These are phyloP conservation scores for Arabidopsis hybrid DNA, from an alignment of 441 rosid species.

Conservation along the genomic window DNA sequence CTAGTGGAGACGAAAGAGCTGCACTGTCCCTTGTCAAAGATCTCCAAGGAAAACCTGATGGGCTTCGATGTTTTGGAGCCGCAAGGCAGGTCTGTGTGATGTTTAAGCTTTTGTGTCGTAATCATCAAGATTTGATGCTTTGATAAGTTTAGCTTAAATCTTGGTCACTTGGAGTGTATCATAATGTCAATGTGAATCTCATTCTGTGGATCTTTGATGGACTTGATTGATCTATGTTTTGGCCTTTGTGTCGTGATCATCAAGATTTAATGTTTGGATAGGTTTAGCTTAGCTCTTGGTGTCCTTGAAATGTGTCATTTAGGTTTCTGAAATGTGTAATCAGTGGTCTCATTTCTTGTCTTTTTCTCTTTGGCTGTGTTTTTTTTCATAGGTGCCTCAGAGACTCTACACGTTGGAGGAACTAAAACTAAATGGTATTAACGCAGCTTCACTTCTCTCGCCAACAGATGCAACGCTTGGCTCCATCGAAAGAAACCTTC, in stretches of 20 bases:
- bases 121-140: not conserved
- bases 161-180: not conserved
- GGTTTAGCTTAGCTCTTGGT: not conserved
- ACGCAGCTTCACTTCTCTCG: constrained; percentile 74
- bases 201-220: not conserved
- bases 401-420: constrained; percentile 89
- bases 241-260: not conserved
- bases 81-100: constrained; percentile 66
- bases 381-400: constrained; percentile 65
- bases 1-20: constrained; percentile 75
- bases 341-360: not conserved
- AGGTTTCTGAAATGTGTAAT: not conserved
- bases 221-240: not conserved
- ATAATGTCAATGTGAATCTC: not conserved
- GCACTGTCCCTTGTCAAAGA: constrained; percentile 76
- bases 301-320: not conserved
- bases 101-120: not conserved
- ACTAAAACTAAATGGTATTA: constrained; percentile 81
- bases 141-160: not conserved
- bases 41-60: constrained; percentile 76
- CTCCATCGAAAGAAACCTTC: constrained; percentile 74
- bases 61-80: constrained; percentile 78
- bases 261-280: not conserved
- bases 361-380: not conserved
- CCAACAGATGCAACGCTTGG: constrained; percentile 83